Percentiles rank a stretch among this genome's conserved stretches.
phyloP scores from a whole-genome alignment of 2,329 filamentous ascomycete genomes.

The Macrophomina phaseolina region DNA sequence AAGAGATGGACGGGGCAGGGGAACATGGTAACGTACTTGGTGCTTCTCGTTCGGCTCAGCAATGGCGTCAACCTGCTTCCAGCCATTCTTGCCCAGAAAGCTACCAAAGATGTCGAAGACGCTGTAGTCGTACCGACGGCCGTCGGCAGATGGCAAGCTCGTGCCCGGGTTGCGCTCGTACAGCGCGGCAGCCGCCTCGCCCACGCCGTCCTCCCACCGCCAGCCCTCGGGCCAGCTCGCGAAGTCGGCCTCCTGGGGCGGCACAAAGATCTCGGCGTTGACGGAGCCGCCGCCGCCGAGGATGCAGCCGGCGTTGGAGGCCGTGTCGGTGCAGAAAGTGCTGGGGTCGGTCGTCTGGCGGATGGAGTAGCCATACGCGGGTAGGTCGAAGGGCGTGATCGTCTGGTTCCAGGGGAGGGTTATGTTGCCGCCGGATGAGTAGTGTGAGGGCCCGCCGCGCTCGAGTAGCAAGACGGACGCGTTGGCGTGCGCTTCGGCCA shows the following conservation, averaged over 20 bases:
- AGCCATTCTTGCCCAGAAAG: slow-evolving; percentile 67
- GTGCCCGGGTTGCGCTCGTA: slow-evolving; percentile 74
- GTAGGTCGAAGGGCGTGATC: slow-evolving; percentile 73
- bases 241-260: slow-evolving; percentile 69
- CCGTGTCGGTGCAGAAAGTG: slow-evolving; percentile 68
- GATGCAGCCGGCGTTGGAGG: slow-evolving; percentile 74
- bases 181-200: slow-evolving; percentile 60
- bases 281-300: slow-evolving; percentile 71
- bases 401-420: slow-evolving; percentile 58
- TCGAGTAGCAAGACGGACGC: slow-evolving; percentile 66
- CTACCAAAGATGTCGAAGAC: slow-evolving; percentile 67
- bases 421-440: slow-evolving; percentile 44
- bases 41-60: slow-evolving; percentile 67
- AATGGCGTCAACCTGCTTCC: slow-evolving; percentile 68
- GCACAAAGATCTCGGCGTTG: slow-evolving; percentile 73
- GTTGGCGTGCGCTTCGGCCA: slow-evolving; percentile 62
- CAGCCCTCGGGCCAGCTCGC: slow-evolving; percentile 75
- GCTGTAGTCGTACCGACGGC: slow-evolving; percentile 68
- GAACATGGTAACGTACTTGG: slow-evolving; percentile 57
- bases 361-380: slow-evolving; percentile 73
- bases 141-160: slow-evolving; percentile 68
- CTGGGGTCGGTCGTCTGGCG: slow-evolving; percentile 68
- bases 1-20: slow-evolving; percentile 70
- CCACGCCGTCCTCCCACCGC: slow-evolving; percentile 67
- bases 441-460: slow-evolving; percentile 55